Evolutionary conservation across 2,329 filamentous ascomycete genomes (phyloP), one percentile per base, ranked within the genome.

Genomic region (Fusarium globosum): DNA sequence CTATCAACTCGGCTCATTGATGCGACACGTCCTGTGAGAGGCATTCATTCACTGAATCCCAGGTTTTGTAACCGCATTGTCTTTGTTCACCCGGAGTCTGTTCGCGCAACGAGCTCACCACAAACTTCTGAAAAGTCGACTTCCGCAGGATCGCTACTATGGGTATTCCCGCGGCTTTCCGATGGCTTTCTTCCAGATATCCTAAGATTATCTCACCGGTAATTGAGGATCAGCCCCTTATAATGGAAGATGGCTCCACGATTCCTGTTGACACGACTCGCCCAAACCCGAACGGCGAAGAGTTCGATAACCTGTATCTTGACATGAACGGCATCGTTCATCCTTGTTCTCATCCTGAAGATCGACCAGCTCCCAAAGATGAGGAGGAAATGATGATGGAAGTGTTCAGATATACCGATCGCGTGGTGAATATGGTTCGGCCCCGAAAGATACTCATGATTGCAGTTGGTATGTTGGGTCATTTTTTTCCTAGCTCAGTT

Each of bases 261-360:
- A 92, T 98, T 65, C 96, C 96, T 5, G 90, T 98, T 69, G 95
- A 99, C 81, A 91, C 90, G 16, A 95, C 93, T 12, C 87, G 90
- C 43, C 91, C 94, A 11, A 99, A 99, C 80, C 97, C 97, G 6
- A 99, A 99, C 84, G 95, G 95, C 81, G 96, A 98, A 84, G 96
- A 99, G 83, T 94, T 97, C 79, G 96, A 99, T 85, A 99, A 99
- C 79, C 87, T 99, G 11, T 99, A 99, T 80, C 90, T 99, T 72
- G 96, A 99, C 80, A 98, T 99, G 96, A 99, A 99, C 83, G 97
- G 96, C 81, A 99, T 99, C 76, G 96, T 99, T 42, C 96, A 99
- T 86, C 97, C 97, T 38, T 99, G 96, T 85, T 97, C 96, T 52
- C 96, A 99, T 84, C 96, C 96, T 2, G 96, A 99, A 82, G 96